These are phyloP conservation scores for Poterioochromonas sp. DNA, from an alignment of 352 stramenopile species.

Conservation along the genomic window DNA sequence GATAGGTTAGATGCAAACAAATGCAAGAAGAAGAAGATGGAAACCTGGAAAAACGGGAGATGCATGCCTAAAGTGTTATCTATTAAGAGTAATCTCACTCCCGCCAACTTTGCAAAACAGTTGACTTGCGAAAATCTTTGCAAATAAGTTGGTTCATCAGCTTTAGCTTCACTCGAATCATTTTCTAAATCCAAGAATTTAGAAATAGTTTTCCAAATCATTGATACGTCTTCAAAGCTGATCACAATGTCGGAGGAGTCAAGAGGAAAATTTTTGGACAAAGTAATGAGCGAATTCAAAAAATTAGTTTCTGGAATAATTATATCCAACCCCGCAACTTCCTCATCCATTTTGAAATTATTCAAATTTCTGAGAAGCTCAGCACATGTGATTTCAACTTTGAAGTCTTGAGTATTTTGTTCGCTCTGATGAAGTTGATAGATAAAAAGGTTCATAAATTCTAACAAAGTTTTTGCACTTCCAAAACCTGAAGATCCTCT, in stretches of 20 bases:
- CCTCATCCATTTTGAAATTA: too few species aligned
- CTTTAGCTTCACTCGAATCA: too few species aligned
- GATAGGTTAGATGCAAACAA: too few species aligned
- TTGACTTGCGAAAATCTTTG: too few species aligned
- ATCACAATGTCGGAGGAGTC: neutral
- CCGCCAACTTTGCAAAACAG: too few species aligned
- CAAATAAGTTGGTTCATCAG: too few species aligned
- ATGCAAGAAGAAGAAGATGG: neutral
- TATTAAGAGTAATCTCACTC: neutral
- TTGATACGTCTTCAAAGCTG: constrained; percentile 16
- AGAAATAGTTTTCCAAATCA: neutral
- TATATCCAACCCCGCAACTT: neutral
- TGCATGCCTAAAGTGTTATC: constrained; percentile 5
- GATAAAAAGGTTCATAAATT: too few species aligned
- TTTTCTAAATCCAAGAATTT: neutral
- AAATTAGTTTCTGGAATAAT: neutral
- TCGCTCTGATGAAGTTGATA: too few species aligned
- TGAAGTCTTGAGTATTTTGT: too few species aligned
- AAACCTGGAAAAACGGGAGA: constrained; percentile 5
- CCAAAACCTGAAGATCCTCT: constrained; percentile 39
- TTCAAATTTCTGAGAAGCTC: too few species aligned
- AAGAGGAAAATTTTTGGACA: neutral
- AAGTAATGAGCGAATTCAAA: neutral
- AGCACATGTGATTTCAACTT: too few species aligned
- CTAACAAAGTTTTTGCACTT: too few species aligned